Base-by-base conservation (phyloP, 148 eudicot genomes). In the Rhododendron ovatum region DNA sequence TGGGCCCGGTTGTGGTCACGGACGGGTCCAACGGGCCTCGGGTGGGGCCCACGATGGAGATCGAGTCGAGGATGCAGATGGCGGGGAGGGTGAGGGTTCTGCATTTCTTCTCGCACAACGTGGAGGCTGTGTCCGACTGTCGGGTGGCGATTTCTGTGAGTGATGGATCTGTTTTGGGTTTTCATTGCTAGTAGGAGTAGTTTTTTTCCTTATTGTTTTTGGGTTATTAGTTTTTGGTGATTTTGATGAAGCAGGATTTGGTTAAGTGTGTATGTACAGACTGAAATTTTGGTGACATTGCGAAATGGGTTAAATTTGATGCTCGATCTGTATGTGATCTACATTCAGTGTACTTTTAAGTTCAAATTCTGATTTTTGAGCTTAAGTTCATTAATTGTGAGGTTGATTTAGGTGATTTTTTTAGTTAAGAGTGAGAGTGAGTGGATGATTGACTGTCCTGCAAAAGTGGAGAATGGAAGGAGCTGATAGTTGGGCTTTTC, bases 81-180 rank as follows among this genome's bases (percentile, higher is more conserved):
- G 91, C 87, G 61, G 94, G 94, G 30, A 87, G 90, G 88, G 88
- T 93, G 18, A 88, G 91, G 82, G 51, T 92, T 18, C 30, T 92
- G 89, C 90, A 87, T 74, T 78, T 91, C 50, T 93, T 93, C 48
- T 82, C 90, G 22, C 93, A 90, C 45, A 85, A 88, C 33, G 92
- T 91, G 82, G 93, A 87, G 82, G 87, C 89, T 7, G 84, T 47
- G 22, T 85, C 86, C 14, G 86, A 81, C 13, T 93, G 94, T 84
- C 55, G 89, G 22, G 92, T 93, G 13, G 82, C 82, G 5, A 77
- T 93, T 89, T 43, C 87, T 37, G 89, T 90, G 4, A 89, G 85
- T 43, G 93, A 90, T 87, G 94, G 94, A 81, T 88, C 94, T 88
- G 92, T 93, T 5, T 61, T 90, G n/a, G 93, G 90, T 1, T 86